phyloP scores from a whole-genome alignment of 768 basidiomycete species.

The Scleroderma bovista region DNA sequence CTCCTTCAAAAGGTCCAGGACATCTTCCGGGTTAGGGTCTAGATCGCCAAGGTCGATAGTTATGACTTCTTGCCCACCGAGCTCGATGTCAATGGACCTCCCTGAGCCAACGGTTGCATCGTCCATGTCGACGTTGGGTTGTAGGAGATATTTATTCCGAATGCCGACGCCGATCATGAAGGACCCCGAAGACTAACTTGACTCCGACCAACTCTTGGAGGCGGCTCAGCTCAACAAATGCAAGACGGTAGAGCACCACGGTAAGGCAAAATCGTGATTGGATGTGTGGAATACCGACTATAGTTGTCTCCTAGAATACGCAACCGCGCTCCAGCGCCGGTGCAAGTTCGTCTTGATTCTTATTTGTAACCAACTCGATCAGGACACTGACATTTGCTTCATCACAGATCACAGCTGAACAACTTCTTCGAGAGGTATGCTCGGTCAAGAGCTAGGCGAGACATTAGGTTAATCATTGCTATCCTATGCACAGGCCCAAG shows the following conservation, averaged over 20 bases:
- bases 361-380: not conserved
- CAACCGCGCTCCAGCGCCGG: slow-evolving; percentile 91
- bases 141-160: not conserved
- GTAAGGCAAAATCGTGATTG: slow-evolving; percentile 31
- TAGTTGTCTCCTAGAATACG: slow-evolving; percentile 59
- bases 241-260: slow-evolving; percentile 79
- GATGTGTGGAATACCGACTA: not conserved
- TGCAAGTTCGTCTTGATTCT: slow-evolving; percentile 58
- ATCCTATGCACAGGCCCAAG: slow-evolving; percentile 68
- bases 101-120: slow-evolving; percentile 1
- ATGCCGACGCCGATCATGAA: not conserved
- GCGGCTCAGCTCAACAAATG: too few species aligned
- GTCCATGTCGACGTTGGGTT: not conserved
- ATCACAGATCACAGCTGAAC: slow-evolving; percentile 91
- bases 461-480: not conserved
- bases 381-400: slow-evolving; percentile 12
- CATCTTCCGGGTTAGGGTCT: slow-evolving; percentile 71
- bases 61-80: slow-evolving; percentile 80
- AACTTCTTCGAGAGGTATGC: slow-evolving; percentile 86
- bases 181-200: slow-evolving; percentile 1
- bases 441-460: not conserved
- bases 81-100: slow-evolving; percentile 64
- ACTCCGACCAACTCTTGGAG: not conserved
- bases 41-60: slow-evolving; percentile 87
- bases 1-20: slow-evolving; percentile 66